These are phyloP conservation scores for Liquidambar formosana DNA, from an alignment of 164 flowering plant species.

Conservation along the genomic window DNA sequence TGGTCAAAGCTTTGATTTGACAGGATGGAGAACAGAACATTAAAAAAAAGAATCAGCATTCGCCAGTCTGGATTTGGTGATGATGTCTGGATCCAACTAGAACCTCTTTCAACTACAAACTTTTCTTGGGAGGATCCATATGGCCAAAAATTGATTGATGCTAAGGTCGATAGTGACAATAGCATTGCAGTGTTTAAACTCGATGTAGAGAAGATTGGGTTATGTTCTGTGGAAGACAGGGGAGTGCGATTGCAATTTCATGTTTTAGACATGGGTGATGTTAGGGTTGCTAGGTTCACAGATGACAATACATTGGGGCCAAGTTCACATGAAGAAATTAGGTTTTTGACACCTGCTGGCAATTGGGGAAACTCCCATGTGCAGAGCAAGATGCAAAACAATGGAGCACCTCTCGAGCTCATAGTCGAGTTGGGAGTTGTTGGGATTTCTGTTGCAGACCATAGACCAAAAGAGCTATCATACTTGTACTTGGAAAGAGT, in stretches of 20 bases:
- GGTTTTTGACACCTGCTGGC: conserved; percentile 28
- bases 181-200: conserved; percentile 31
- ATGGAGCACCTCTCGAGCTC: conserved; percentile 64
- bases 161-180: conserved; percentile 39
- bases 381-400: conserved; percentile 36
- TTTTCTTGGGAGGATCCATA: conserved; percentile 95
- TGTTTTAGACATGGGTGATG: conserved; percentile 56
- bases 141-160: conserved; percentile 72
- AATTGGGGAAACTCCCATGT: conserved; percentile 38
- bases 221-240: conserved; percentile 28
- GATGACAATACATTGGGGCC: conserved; percentile 29
- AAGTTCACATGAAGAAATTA: conserved; percentile 29
- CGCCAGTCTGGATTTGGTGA: conserved; percentile 87
- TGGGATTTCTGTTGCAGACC: conserved; percentile 87
- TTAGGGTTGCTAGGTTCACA: conserved; percentile 64
- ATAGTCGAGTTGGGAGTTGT: conserved; percentile 78
- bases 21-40: conserved; percentile 91
- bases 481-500: conserved; percentile 84
- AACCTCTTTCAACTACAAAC: conserved; percentile 70
- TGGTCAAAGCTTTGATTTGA: conserved; percentile 9
- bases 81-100: conserved; percentile 63
- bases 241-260: conserved; percentile 47
- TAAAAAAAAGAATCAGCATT: conserved; percentile 46
- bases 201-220: conserved; percentile 51
- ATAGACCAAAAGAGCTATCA: conserved; percentile 81